A percentile compares a stretch with the other conserved stretches of the same genome.
Conservation (phyloP, 164 flowering plant genomes). For the Vitis cinerea region DNA sequence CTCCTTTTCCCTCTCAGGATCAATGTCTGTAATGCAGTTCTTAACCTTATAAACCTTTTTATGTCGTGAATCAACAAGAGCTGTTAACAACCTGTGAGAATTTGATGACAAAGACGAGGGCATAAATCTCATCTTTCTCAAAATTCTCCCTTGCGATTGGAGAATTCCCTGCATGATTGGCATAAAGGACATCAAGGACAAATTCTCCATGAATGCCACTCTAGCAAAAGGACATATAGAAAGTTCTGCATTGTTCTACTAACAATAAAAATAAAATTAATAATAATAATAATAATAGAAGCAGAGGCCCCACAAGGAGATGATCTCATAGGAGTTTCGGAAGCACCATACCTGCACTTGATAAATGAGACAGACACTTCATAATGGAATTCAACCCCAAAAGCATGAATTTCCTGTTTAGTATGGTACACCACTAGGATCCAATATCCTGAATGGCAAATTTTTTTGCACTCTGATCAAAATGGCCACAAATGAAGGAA, state of each 20-base stretch:
- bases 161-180: slow-evolving; percentile 71
- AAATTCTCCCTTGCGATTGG: slow-evolving; percentile 93
- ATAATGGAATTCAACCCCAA: no score
- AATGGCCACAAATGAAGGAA: no score
- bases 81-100: slow-evolving; percentile 91
- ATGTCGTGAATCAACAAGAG: slow-evolving; percentile 93
- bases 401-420: no score
- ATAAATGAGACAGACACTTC: no score
- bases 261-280: background rate
- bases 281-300: no score
- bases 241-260: background rate
- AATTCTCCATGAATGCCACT: background rate
- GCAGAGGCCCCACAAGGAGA: no score
- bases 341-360: no score
- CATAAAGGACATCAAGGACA: background rate
- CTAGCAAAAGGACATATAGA: background rate
- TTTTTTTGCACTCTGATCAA: no score
- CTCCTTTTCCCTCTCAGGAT: slow-evolving; percentile 98
- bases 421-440: no score
- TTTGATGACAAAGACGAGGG: slow-evolving; percentile 94
- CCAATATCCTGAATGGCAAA: no score
- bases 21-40: slow-evolving; percentile 89
- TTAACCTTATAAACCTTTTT: slow-evolving; percentile 95
- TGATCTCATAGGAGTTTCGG: no score
- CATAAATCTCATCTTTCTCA: slow-evolving; percentile 93